phyloP scores from a whole-genome alignment of 768 basidiomycete species.

The Leccinum arenicola region DNA sequence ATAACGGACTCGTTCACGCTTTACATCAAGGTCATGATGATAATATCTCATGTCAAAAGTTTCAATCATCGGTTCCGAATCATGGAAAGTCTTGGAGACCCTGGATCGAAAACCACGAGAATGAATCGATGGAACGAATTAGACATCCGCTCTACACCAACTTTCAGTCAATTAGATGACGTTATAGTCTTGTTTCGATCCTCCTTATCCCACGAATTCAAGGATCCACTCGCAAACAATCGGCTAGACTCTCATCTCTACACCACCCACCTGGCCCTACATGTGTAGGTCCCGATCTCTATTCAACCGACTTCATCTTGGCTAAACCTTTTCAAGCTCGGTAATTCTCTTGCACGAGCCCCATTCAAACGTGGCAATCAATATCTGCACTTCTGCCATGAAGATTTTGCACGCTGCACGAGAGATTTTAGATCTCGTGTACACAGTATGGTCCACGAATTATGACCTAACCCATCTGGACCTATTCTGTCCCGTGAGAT shows the following conservation, averaged over 20 bases:
- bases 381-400: constrained; percentile 64
- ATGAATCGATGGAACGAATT: constrained; percentile 40
- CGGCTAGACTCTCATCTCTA: constrained; percentile 63
- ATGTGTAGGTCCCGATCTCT: constrained; percentile 28
- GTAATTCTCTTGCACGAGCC: constrained; percentile 74
- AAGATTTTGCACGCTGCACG: constrained; percentile 68
- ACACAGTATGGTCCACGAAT: constrained; percentile 65
- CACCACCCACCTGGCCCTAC: constrained; percentile 29
- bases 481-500: constrained; percentile 62
- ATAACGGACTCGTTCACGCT: constrained; percentile 70
- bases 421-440: constrained; percentile 63
- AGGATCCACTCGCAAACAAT: constrained; percentile 49
- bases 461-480: constrained; percentile 70
- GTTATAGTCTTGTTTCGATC: constrained; percentile 53
- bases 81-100: constrained; percentile 58
- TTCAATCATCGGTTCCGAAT: constrained; percentile 69
- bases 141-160: constrained; percentile 58
- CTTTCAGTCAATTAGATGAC: constrained; percentile 62
- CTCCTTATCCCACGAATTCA: constrained; percentile 56
- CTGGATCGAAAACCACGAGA: constrained; percentile 24
- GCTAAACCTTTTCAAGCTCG: constrained; percentile 40
- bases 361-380: constrained; percentile 57
- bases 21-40: constrained; percentile 65
- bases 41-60: constrained; percentile 58
- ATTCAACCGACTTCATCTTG: constrained; percentile 37